A percentile compares a stretch with the other conserved stretches of the same genome.
Conservation (phyloP, 768 basidiomycete genomes). For the Sistotremastrum suecicum region DNA sequence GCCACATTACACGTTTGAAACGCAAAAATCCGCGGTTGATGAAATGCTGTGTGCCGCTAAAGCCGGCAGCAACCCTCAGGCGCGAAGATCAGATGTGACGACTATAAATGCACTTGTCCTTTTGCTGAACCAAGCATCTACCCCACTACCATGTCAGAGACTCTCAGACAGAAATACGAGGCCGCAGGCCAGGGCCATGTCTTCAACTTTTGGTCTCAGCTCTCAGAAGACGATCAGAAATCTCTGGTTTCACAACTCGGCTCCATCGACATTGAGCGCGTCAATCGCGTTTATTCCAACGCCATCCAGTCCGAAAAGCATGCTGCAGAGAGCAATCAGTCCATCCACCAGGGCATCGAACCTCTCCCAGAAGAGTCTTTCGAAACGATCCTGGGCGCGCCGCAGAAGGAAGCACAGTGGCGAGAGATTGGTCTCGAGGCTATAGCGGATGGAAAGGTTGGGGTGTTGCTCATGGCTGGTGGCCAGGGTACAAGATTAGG, state of each 20-base stretch:
- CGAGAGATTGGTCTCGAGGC: conserved; percentile 65
- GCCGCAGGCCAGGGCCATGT: conserved; percentile 81
- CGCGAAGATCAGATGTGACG: not conserved
- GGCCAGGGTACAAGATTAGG: conserved; percentile 95
- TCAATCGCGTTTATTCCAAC: conserved; percentile 76
- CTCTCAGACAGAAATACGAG: conserved; percentile 35
- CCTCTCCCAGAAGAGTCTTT: conserved; percentile 71
- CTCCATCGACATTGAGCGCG: conserved; percentile 74
- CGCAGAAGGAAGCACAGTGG: conserved; percentile 59
- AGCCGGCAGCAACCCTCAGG: not conserved
- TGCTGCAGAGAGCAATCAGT: conserved; percentile 21
- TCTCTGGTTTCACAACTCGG: conserved; percentile 60
- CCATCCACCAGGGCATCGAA: conserved; percentile 40
- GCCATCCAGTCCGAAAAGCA: conserved; percentile 56
- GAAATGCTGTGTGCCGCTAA: not conserved
- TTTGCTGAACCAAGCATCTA: not conserved
- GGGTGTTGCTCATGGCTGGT: conserved; percentile 95
- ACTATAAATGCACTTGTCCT: not conserved
- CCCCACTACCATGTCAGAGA: conserved; percentile 7
- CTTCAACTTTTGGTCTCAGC: conserved; percentile 71
- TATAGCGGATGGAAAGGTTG: conserved; percentile 70
- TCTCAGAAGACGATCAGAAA: conserved; percentile 48
- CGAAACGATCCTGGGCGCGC: conserved; percentile 41
- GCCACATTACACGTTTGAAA: too few relatives aligned
- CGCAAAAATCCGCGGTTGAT: too few relatives aligned